Evolutionary conservation across 106 monocot genomes (phyloP).

Genomic region (Dendrobium catenatum): DNA sequence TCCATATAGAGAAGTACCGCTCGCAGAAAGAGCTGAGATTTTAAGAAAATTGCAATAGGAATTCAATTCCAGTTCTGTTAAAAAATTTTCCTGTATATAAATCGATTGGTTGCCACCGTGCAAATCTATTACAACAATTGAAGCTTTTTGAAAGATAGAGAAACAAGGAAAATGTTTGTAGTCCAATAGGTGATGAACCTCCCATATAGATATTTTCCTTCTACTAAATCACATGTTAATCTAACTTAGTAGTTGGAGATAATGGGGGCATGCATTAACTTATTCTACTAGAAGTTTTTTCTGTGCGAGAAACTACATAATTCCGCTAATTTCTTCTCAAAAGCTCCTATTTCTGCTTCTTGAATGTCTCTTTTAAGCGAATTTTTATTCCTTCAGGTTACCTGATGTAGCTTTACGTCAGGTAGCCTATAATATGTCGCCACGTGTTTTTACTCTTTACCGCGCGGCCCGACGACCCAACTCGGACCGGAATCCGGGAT

Average conservation of each 20-base stretch:
- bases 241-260: conserved; percentile 26
- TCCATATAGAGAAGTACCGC: no score
- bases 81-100: conserved; percentile 15
- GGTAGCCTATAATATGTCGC: no score
- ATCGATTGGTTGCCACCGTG: conserved; percentile 65
- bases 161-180: conserved; percentile 54
- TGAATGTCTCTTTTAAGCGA: neutral
- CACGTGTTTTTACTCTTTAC: no score
- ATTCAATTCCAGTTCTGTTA: neutral
- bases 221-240: neutral
- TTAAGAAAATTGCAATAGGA: no score
- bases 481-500: no score
- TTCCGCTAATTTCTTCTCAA: conserved; percentile 47
- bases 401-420: no score
- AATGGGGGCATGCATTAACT: conserved; percentile 21
- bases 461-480: no score
- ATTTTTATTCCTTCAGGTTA: no score
- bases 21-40: no score
- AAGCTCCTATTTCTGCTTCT: conserved; percentile 21
- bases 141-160: conserved; percentile 3
- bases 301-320: conserved; percentile 31
- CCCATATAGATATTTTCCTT: conserved; percentile 31
- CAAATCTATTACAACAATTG: conserved; percentile 10
- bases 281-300: conserved; percentile 43
- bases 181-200: conserved; percentile 88